Evolutionary conservation across 768 basidiomycete species (phyloP).

Genomic region (Rhodotorula babjevae): DNA sequence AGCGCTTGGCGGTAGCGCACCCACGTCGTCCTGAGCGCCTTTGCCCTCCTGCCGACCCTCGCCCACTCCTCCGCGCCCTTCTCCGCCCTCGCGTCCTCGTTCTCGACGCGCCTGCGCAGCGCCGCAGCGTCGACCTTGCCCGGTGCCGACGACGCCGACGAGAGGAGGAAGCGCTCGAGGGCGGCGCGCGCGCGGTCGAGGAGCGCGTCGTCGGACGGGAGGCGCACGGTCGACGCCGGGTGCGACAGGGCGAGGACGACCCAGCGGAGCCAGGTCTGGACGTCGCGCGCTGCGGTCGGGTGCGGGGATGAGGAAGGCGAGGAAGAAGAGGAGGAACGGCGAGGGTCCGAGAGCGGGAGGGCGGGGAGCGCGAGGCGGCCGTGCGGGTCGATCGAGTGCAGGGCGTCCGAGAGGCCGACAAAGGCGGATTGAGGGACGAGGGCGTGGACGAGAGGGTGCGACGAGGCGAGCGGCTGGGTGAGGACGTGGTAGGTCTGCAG

Average conservation of each 20-base stretch:
- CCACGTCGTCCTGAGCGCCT: slow-evolving; percentile 28
- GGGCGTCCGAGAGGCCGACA: not conserved
- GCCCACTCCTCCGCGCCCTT: slow-evolving; percentile 25
- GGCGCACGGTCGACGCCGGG: not conserved
- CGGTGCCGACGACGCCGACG: not conserved
- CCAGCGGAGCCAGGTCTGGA: slow-evolving; percentile 24
- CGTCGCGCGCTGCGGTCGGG: not conserved
- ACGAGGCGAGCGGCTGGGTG: not conserved
- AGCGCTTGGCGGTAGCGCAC: slow-evolving; percentile 7
- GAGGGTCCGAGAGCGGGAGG: not conserved
- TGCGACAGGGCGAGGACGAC: slow-evolving; percentile 32
- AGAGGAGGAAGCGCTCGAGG: slow-evolving; percentile 31
- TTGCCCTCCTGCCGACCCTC: slow-evolving; percentile 1
- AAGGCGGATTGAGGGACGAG: not conserved
- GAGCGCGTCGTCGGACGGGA: not conserved
- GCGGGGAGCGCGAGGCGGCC: slow-evolving; percentile 7
- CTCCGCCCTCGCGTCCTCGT: not conserved
- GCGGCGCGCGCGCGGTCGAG: slow-evolving; percentile 6
- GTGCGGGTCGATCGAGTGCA: slow-evolving; percentile 7
- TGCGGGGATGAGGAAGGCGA: not conserved
- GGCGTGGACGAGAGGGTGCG: not conserved
- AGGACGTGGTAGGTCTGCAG: not conserved
- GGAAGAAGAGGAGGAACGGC: no score
- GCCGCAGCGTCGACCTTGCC: not conserved
- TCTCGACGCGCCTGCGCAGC: no score